These are phyloP conservation scores for Pythium oligandrum DNA, from an alignment of 352 stramenopile species.

Conservation along the genomic window DNA sequence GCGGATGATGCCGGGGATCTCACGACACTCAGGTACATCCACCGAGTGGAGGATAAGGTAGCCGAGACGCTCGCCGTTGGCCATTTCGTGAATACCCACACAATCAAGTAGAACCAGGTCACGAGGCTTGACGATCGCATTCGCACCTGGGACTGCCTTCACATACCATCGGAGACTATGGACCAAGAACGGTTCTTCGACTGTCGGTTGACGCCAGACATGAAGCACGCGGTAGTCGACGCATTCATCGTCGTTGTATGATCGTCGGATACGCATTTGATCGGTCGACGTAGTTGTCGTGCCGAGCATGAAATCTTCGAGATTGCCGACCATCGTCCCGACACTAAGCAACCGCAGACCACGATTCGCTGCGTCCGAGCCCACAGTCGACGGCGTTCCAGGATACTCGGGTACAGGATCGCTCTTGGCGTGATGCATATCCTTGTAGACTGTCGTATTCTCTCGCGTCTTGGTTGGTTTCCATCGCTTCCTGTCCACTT, in stretches of 20 bases:
- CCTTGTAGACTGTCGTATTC: constrained; percentile 39
- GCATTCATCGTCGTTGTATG: constrained; percentile 43
- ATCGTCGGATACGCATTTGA: constrained; percentile 41
- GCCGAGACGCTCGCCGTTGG: constrained; percentile 18
- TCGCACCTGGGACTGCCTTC: constrained; percentile 11
- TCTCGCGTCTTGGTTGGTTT: constrained; percentile 49
- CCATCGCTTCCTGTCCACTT: constrained; percentile 34
- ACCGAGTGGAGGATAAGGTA: constrained; percentile 44
- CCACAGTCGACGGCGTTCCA: not conserved
- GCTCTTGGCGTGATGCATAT: constrained; percentile 18
- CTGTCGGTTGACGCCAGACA: constrained; percentile 32
- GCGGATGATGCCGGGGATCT: constrained; percentile 30
- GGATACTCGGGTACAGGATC: constrained; percentile 1
- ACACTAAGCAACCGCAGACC: constrained; percentile 6
- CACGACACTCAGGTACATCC: constrained; percentile 28
- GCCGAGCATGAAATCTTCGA: constrained; percentile 31
- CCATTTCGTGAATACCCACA: constrained; percentile 1
- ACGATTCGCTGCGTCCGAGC: not conserved
- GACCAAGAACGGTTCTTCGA: constrained; percentile 14
- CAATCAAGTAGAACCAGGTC: constrained; percentile 14
- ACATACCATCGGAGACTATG: constrained; percentile 19
- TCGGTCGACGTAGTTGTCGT: constrained; percentile 36
- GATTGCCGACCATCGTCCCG: constrained; percentile 13
- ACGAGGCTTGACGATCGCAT: constrained; percentile 9
- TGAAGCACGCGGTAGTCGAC: constrained; percentile 43